phyloP scores from a whole-genome alignment of 148 eudicot species.

The Arbutus unedo region DNA sequence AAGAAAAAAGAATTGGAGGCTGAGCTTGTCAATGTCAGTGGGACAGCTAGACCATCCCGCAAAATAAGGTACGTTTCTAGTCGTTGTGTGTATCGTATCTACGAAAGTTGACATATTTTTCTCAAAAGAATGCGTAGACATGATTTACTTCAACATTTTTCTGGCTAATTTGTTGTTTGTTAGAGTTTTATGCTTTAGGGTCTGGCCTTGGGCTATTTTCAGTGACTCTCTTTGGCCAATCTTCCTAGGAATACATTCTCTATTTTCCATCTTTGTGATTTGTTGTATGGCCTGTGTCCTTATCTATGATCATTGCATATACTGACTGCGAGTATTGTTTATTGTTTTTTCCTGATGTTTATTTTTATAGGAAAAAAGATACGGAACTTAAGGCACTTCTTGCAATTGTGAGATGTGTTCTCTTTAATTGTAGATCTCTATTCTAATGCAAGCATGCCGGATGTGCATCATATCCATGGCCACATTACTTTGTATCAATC shows the following conservation, averaged over 20 bases:
- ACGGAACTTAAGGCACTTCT: background rate
- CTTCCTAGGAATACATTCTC: background rate
- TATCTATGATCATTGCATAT: background rate
- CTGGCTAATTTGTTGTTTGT: background rate
- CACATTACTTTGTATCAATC: background rate
- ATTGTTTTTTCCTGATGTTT: background rate
- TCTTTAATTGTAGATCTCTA: background rate
- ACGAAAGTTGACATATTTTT: background rate
- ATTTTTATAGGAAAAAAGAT: background rate
- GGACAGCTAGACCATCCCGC: conserved; percentile 79
- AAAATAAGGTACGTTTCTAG: conserved; percentile 66
- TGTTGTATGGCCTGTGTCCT: background rate
- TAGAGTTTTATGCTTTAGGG: background rate
- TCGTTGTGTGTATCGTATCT: background rate
- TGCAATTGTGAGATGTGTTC: background rate
- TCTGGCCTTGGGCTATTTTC: background rate
- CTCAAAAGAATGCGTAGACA: background rate
- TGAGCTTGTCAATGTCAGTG: conserved; percentile 87
- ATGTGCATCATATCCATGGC: background rate
- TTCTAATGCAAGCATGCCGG: conserved; percentile 1
- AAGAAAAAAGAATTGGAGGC: conserved; percentile 99
- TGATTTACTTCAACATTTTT: background rate
- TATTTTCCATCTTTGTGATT: background rate
- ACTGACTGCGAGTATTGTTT: background rate
- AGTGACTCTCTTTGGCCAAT: background rate